Evolutionary conservation across 1,284 basidiomycete genomes (phyloP).

Genomic region (Trichosporon sp.): DNA sequence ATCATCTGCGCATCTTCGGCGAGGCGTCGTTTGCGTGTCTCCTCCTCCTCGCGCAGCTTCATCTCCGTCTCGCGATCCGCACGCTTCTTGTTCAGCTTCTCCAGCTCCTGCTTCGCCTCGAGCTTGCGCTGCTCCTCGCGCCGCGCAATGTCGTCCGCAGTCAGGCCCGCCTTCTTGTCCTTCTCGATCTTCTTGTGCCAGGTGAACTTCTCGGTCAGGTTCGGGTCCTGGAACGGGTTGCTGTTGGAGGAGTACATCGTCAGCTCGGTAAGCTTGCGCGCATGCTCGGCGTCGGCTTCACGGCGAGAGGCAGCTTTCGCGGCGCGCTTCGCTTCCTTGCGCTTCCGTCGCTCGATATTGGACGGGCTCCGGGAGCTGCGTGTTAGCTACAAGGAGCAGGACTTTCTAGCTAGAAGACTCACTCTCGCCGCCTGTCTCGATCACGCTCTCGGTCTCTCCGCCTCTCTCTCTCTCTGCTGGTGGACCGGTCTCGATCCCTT

Average conservation of each 20-base stretch:
- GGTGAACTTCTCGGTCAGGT: conserved; percentile 89
- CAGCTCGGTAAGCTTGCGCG: conserved; percentile 75
- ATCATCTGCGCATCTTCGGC: conserved; percentile 96
- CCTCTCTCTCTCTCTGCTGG: conserved; percentile 18
- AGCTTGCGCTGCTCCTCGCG: conserved; percentile 78
- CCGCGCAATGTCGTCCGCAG: conserved; percentile 74
- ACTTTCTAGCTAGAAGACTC: conserved; percentile 26
- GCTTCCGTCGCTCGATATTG: conserved; percentile 56
- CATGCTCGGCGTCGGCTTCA: conserved; percentile 79
- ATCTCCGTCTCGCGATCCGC: conserved; percentile 91
- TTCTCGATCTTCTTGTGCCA: conserved; percentile 99
- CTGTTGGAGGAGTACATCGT: conserved; percentile 91
- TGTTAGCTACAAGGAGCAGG: conserved; percentile 20
- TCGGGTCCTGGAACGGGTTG: conserved; percentile 97
- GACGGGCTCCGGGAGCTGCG: conserved; percentile 50
- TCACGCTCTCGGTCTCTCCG: conserved; percentile 38
- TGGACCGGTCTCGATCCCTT: conserved; percentile 35
- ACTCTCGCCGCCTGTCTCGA: conserved; percentile 51
- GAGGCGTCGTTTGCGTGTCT: conserved; percentile 78
- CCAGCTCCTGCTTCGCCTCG: conserved; percentile 94
- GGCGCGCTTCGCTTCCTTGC: conserved; percentile 71
- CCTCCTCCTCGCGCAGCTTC: conserved; percentile 86
- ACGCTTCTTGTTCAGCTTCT: conserved; percentile 82
- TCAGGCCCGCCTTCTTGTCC: conserved; percentile 85
- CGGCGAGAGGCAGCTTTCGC: conserved; percentile 80